Evolutionary conservation across 2,329 filamentous ascomycete species (phyloP), one percentile per base, ranked within the genome.

Genomic region (Diaporthe citrichinensis): DNA sequence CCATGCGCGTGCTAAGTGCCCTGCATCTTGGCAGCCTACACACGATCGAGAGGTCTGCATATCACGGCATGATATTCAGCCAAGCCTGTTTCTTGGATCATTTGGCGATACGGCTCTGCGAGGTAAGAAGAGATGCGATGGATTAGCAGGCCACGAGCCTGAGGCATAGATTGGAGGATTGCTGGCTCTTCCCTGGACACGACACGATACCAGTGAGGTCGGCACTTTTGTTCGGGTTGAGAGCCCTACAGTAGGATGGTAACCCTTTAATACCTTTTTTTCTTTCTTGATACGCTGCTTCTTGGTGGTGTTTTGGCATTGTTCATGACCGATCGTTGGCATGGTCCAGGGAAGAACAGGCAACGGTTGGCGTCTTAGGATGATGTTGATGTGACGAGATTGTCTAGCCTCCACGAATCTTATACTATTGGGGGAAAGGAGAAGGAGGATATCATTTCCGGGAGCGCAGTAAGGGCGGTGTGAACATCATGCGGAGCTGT

Each of bases 1-100:
- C 86, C 87, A 76, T 92, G 90, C 84, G 87, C 86, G 80, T 92
- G 90, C 84, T 92, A 88, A 77, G 75, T 49, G 44, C 15, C 17
- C 49, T 17, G 36, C 17, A 31, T 28, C 28, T 25, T 39, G 4
- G 34, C 34, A 1, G 17, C 55, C 34, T 34, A 20, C 7, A 17
- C 14, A 15, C 23, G 39, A n/a, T 17, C 4, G 44, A 65, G 59
- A 74, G 59, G 23, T 62, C 34, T 74, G 20, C 59, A 31, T 34
- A n/a, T 51, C 39, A 25, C 39, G 34, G 31, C n/a, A 39, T 49
- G 34, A 25, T 23, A 31, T 34, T 34, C 46, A 41, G 41, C 55
- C 9, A 44, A 25, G 39, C 58, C 51, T 3, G n/a, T 59, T 53
- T 51, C 41, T 28, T 62, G 34, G 59, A 34, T 41, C 51, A 39